phyloP scores from a whole-genome alignment of 2,329 filamentous ascomycete species.

The Verticillium longisporum region DNA sequence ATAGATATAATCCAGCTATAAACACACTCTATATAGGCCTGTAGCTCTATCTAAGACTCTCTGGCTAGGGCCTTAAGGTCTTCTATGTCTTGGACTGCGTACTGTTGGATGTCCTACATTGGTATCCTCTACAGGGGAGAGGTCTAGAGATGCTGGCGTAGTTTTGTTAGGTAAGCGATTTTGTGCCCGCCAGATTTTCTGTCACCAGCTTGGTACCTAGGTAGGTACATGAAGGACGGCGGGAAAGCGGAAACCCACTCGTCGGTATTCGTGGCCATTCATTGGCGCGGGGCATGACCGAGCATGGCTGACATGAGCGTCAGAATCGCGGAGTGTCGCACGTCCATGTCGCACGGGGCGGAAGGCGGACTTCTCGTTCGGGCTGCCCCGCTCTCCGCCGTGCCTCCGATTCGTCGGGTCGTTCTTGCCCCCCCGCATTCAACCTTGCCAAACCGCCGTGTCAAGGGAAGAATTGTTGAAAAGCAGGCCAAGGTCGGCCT shows the following conservation, averaged over 20 bases:
- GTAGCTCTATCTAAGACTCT: no score
- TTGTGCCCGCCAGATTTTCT: no score
- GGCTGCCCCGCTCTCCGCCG: not conserved
- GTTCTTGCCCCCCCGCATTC: not conserved
- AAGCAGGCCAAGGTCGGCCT: not conserved
- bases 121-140: no score
- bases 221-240: not conserved
- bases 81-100: no score
- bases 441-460: not conserved
- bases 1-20: no score
- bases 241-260: not conserved
- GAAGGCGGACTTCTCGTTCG: not conserved
- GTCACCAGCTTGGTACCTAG: no score
- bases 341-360: not conserved
- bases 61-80: no score
- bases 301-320: not conserved
- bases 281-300: not conserved
- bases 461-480: not conserved
- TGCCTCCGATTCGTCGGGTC: not conserved
- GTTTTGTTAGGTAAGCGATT: no score
- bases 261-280: not conserved
- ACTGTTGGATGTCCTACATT: no score
- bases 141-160: no score
- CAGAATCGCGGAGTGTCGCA: not conserved
- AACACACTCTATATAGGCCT: no score